Evolutionary conservation across 352 stramenopile species (phyloP).

Genomic region (Globisporangium takayamanum): DNA sequence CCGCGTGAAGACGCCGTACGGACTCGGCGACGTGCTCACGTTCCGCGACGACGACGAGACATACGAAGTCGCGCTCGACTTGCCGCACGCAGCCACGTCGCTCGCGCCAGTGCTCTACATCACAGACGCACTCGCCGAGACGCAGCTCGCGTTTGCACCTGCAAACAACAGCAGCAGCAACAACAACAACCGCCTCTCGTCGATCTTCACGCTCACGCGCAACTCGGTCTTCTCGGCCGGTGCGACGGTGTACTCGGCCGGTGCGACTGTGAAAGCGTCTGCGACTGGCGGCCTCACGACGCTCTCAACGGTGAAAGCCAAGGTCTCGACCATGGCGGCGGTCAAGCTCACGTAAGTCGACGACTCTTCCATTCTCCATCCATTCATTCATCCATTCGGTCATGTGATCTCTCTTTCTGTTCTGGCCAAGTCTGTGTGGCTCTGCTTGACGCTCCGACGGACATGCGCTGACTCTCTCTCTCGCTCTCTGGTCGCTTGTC

Average conservation of each 20-base stretch:
- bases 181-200: constrained; percentile 49
- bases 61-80: constrained; percentile 50
- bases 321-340: constrained; percentile 60
- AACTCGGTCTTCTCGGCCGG: constrained; percentile 65
- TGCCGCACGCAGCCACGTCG: constrained; percentile 12
- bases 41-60: constrained; percentile 52
- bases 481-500: neutral
- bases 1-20: constrained; percentile 47
- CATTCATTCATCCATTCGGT: neutral
- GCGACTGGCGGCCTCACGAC: constrained; percentile 42
- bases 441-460: neutral
- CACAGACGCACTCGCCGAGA: constrained; percentile 36
- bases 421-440: neutral
- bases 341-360: constrained; percentile 63
- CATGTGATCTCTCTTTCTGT: too few species aligned
- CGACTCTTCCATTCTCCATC: neutral
- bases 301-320: constrained; percentile 60
- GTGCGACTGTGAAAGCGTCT: constrained; percentile 39
- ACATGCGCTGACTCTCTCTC: too few species aligned
- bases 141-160: constrained; percentile 25
- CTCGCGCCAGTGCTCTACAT: constrained; percentile 40
- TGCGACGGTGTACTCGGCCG: constrained; percentile 20
- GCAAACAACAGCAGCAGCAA: constrained; percentile 13
- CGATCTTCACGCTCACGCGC: constrained; percentile 63
- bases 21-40: constrained; percentile 32